Base-by-base conservation (phyloP, 331 rosid genomes). In the Quercus phellos region DNA sequence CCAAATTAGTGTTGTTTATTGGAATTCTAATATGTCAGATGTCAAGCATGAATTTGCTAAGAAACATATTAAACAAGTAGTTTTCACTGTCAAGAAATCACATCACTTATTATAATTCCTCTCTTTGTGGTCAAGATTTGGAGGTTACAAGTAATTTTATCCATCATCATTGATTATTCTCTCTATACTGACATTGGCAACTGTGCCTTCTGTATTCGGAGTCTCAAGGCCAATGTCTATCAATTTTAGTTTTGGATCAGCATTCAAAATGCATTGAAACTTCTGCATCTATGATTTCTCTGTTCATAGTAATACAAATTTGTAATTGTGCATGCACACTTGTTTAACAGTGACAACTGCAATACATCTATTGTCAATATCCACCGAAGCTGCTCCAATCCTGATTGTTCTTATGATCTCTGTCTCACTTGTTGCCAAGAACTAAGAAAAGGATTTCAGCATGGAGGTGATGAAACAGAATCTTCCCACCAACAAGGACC, bases 371-470 rank as follows among this genome's bases (percentile, higher is more conserved):
- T 89, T 67, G 93, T 85, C 85, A 87, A 87, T 80, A 85, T 89
- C 83, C 88, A 85, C 83, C 79, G 93, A 89, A 89, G 90, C 79
- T 89, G 93, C 82, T 77, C 90, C 63, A 85, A 84, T 87, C 86
- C 85, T 46, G 24, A 76, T 78, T 89, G 93, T 80, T 79, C 84
- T 63, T 87, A 78, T 54, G 93, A 89, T 70, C 90, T 89, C 71
- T 89, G 93, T 79, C 84, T 87, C 83, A 83, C 91, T 69, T 89
- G 93, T 80, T 89, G 90, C 78, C 71, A 55, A 80, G 91, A 89
- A 68, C 78, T 87, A 55, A 85, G 93, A 85, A 78, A 75, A 54
- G 85, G 73, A 78, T 74, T 83, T 80, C 86, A 80, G 22, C 60
- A 66, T 77, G 80, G 79, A 73, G 63, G 66, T 70, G 29, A 27